Conservation (phyloP, 2,329 filamentous ascomycete species). For the Blastomyces parvus region DNA sequence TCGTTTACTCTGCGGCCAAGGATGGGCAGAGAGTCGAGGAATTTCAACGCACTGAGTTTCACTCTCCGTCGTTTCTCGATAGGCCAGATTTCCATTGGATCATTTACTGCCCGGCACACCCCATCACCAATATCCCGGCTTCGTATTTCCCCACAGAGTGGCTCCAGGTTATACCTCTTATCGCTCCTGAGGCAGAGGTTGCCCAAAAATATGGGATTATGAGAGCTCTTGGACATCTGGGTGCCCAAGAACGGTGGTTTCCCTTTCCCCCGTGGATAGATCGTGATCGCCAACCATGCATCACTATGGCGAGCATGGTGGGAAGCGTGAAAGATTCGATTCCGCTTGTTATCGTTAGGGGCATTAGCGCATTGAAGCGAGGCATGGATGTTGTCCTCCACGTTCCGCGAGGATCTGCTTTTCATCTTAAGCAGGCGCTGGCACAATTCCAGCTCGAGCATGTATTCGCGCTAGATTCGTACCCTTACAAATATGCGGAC, state of each 20-base stretch:
- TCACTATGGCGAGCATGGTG: constrained; percentile 9
- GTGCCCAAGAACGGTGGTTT: constrained; percentile 11
- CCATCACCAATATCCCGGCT: constrained; percentile 10
- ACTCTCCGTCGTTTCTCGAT: constrained; percentile 9
- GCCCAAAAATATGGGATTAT: constrained; percentile 11
- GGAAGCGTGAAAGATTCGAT: constrained; percentile 8
- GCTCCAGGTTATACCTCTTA: constrained; percentile 11
- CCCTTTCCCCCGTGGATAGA: constrained; percentile 13
- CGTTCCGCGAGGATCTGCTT: constrained; percentile 5
- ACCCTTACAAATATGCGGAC: constrained; percentile 10
- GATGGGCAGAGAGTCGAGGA: constrained; percentile 7
- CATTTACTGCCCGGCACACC: constrained; percentile 8
- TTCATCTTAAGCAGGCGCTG: constrained; percentile 8
- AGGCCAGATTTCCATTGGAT: constrained; percentile 11
- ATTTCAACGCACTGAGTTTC: constrained; percentile 12
- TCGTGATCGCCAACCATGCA: constrained; percentile 11
- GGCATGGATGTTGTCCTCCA: constrained; percentile 10
- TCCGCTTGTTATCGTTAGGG: constrained; percentile 4
- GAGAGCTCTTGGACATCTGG: constrained; percentile 13
- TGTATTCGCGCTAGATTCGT: constrained; percentile 9
- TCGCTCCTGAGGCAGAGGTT: constrained; percentile 10
- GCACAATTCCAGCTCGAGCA: constrained; percentile 4
- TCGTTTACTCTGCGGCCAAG: constrained; percentile 11
- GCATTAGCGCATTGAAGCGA: constrained; percentile 10
- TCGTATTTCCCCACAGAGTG: constrained; percentile 10